Conservation (phyloP, 2,329 filamentous ascomycete species). For the Verticillium dahliae region DNA sequence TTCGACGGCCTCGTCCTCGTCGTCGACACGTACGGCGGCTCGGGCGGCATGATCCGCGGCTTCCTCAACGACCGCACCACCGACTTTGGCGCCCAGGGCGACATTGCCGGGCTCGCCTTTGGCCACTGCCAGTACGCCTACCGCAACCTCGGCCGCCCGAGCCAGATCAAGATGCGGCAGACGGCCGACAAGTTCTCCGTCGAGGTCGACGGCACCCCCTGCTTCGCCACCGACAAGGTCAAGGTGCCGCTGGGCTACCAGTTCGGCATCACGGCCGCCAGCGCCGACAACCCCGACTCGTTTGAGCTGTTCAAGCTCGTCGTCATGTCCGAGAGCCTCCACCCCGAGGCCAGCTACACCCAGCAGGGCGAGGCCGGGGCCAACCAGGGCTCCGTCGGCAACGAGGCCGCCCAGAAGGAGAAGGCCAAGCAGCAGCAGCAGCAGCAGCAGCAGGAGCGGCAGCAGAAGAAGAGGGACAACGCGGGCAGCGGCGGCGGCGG, state of each 20-base stretch:
- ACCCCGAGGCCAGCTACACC: conserved; percentile 20
- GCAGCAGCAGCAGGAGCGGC: conserved; percentile 24
- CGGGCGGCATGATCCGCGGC: conserved; percentile 74
- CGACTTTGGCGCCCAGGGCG: conserved; percentile 70
- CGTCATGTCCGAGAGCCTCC: conserved; percentile 51
- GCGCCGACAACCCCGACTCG: conserved; percentile 85
- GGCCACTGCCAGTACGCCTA: conserved; percentile 88
- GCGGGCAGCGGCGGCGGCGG: not conserved
- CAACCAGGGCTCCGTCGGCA: conserved; percentile 13
- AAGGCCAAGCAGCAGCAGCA: conserved; percentile 23
- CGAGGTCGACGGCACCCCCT: conserved; percentile 68
- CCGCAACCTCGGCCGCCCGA: conserved; percentile 82
- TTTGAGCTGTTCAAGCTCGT: conserved; percentile 89
- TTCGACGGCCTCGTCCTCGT: conserved; percentile 91
- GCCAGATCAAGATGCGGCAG: conserved; percentile 68
- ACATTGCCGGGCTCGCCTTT: conserved; percentile 81
- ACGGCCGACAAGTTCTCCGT: conserved; percentile 64
- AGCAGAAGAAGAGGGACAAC: conserved; percentile 16
- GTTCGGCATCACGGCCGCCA: conserved; percentile 82
- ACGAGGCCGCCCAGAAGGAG: conserved; percentile 22
- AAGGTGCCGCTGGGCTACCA: conserved; percentile 72
- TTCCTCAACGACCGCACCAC: conserved; percentile 88
- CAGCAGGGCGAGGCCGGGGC: conserved; percentile 9
- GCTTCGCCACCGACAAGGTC: conserved; percentile 80
- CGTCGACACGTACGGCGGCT: conserved; percentile 74